Base-by-base conservation (phyloP, 805 yeast genomes). In the Saccharomycopsis fermentans region DNA sequence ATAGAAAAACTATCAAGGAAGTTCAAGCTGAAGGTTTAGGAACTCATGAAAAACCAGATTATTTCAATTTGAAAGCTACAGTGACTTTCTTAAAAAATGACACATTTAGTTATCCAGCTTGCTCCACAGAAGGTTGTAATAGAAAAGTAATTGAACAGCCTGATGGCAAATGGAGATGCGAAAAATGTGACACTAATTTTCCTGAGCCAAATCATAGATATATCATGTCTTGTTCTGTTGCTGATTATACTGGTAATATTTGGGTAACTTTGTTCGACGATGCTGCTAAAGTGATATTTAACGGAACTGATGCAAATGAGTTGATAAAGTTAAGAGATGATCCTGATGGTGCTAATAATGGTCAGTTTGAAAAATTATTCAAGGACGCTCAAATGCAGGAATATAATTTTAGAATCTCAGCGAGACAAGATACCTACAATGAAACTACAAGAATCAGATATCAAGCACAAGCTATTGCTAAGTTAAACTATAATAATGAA, bases 221-320 rank as follows among this genome's bases (percentile, higher is more conserved):
- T 65, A 83, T 90, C 56, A 70, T 92, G 65, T 84, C 86, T n/a
- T 70, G 83, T 52, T 81, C 89, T 2, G 79, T 90, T n/a, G 77
- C 83, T 66, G 99, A 94, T 70, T 76, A 77, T 64, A 79, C 95
- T 4, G 95, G 91, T 21, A 90, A 87, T 69, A 69, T 90, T 61
- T 90, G 97, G 95, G 73, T 88, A 35, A 86, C 96, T 0, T 74
- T 87, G 59, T 94, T 94, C 68, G 96, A 94, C 70, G 92, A 86
- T 17, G 87, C 85, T 62, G 98, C 96, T 1, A 76, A 75, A 51
- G 76, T 77, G 63, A 71, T 94, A 51, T 73, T 92, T 57, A 43
- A 43, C 12, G 88, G 84, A 1, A 76, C 81, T 32, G 73, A 77
- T 56, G 83, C 92, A 0, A 87, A 89, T 17, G 87, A 82, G 50